phyloP scores from a whole-genome alignment of 345 rosid species.

The Moringa oleifera region DNA sequence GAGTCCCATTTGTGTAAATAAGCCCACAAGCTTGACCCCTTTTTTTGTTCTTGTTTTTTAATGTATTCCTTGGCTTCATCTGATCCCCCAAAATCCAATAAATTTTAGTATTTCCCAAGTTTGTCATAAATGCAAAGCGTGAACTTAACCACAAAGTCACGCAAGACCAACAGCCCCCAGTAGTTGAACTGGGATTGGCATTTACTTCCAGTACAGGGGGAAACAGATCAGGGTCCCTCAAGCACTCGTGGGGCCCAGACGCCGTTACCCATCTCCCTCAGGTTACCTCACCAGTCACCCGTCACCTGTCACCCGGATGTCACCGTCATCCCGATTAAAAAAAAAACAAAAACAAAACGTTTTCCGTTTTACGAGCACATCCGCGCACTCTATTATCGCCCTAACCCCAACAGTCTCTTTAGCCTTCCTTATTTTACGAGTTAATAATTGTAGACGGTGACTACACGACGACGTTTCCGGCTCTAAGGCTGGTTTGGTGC shows the following conservation, averaged over 20 bases:
- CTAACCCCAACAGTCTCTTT: too few species aligned
- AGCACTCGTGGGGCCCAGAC: constrained; percentile 13
- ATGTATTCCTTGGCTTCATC: too few species aligned
- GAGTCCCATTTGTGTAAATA: constrained; percentile 16
- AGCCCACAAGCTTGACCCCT: constrained; percentile 1
- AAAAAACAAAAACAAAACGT: too few species aligned
- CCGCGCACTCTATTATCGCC: constrained; percentile 10
- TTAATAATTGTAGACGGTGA: too few species aligned
- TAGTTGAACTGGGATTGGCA: too few species aligned
- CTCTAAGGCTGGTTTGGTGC: constrained; percentile 12
- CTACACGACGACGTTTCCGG: constrained; percentile 14
- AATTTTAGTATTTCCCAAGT: not conserved
- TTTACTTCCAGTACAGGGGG: too few species aligned
- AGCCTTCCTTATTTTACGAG: too few species aligned
- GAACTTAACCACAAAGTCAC: constrained; percentile 1
- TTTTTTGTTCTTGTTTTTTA: too few species aligned
- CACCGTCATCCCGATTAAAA: too few species aligned
- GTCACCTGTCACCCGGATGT: too few species aligned
- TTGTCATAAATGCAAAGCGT: constrained; percentile 9
- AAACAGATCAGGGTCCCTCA: constrained; percentile 4
- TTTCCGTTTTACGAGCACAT: constrained; percentile 2
- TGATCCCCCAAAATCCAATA: not conserved
- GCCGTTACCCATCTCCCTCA: constrained; percentile 23
- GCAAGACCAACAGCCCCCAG: not conserved
- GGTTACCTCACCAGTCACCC: constrained; percentile 16